phyloP scores from a whole-genome alignment of 2,329 filamentous ascomycete genomes.

The Cryphonectria parasitica region DNA sequence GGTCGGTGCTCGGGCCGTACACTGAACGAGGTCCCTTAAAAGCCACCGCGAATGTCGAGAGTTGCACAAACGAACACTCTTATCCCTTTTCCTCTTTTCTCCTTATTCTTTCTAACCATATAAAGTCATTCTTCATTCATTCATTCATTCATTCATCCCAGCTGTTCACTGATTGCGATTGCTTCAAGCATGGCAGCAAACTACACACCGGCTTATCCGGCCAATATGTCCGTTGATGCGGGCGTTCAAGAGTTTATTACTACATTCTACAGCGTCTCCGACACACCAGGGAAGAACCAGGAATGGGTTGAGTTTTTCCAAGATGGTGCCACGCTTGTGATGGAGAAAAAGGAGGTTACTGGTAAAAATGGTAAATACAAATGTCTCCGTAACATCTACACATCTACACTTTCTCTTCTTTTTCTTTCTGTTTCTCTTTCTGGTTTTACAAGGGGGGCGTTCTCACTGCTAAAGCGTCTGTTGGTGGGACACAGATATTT shows the following conservation, averaged over 20 bases:
- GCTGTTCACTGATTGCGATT: too few species aligned
- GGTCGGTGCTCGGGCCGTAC: constrained; percentile 11
- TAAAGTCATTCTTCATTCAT: neutral
- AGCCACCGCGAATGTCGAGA: neutral
- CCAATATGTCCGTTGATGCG: constrained; percentile 28
- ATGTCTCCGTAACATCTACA: too few species aligned
- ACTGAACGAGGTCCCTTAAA: neutral
- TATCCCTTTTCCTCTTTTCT: too few species aligned
- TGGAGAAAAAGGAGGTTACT: constrained; percentile 45
- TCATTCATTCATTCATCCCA: neutral
- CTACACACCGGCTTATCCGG: constrained; percentile 38
- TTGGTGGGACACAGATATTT: constrained; percentile 42
- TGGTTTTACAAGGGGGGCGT: neutral
- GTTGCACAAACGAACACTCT: neutral
- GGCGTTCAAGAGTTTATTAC: constrained; percentile 43
- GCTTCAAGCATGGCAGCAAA: constrained; percentile 22
- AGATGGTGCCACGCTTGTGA: constrained; percentile 46
- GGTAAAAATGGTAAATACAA: constrained; percentile 36
- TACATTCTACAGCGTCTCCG: constrained; percentile 50
- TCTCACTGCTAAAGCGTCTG: neutral
- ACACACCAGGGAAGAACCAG: constrained; percentile 45
- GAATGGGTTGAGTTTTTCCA: constrained; percentile 49
- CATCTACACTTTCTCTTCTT: neutral
- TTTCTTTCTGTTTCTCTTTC: neutral
- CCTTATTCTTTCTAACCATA: neutral